These are phyloP conservation scores for Ceratocystis ficicola DNA, from an alignment of 2,329 filamentous ascomycete genomes.

Conservation along the genomic window DNA sequence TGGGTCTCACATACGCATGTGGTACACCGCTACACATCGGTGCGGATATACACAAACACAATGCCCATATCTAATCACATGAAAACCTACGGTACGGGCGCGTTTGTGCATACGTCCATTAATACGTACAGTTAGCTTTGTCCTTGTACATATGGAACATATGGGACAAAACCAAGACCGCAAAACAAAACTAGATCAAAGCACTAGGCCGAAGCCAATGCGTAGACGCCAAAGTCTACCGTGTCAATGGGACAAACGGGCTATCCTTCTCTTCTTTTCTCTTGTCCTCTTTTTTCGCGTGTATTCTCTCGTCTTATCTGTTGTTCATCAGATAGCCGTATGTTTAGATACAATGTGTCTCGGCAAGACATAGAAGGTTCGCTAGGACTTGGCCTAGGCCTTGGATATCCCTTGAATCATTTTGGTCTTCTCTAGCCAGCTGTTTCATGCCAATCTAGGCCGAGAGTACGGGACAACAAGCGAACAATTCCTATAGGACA, in stretches of 20 bases:
- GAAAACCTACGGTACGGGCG: neutral
- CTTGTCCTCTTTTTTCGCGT: neutral
- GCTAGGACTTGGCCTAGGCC: neutral
- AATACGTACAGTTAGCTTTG: no score
- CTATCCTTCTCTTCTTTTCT: neutral
- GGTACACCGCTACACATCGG: neutral
- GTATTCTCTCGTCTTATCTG: neutral
- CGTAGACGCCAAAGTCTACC: neutral
- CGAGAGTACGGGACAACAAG: neutral
- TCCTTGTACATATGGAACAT: no score
- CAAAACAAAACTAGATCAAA: neutral
- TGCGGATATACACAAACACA: neutral
- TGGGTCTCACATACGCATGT: neutral
- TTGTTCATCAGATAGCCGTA: no score
- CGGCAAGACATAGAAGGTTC: neutral
- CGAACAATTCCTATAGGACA: neutral
- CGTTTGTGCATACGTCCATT: no score
- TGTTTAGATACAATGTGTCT: no score
- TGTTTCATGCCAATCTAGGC: slow-evolving; percentile 9
- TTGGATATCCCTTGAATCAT: neutral
- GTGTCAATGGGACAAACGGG: neutral
- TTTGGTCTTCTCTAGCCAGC: neutral
- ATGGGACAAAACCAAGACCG: neutral
- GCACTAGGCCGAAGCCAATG: neutral
- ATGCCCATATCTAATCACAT: neutral